These are phyloP conservation scores for Theileria sp. DNA, from an alignment of 169 alveolate genomes.

Conservation along the genomic window DNA sequence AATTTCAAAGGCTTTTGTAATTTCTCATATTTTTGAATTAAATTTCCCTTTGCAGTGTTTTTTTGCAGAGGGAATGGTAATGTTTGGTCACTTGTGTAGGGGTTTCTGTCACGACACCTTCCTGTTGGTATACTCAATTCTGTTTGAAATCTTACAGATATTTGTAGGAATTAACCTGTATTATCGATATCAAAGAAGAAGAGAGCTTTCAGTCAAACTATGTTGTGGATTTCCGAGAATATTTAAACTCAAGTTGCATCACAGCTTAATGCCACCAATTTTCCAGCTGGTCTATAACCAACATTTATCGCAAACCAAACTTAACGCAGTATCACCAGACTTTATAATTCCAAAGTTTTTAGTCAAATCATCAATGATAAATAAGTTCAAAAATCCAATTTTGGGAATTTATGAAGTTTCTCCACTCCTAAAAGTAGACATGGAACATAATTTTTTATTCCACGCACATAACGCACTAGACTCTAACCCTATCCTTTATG, in stretches of 20 bases:
- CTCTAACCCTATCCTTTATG: background rate
- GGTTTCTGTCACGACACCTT: conserved; percentile 7
- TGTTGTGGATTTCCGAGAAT: conserved; percentile 1
- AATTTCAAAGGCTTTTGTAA: background rate
- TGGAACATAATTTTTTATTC: conserved; percentile 11
- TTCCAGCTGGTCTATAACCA: conserved; percentile 8
- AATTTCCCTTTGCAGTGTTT: conserved; percentile 12
- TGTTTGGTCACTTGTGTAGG: conserved; percentile 12
- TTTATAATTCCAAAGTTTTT: background rate
- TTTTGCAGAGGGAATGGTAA: conserved; percentile 17
- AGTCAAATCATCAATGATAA: background rate
- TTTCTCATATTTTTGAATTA: conserved; percentile 5
- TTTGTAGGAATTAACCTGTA: conserved; percentile 5
- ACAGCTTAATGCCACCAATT: conserved; percentile 13
- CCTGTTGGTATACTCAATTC: conserved; percentile 2
- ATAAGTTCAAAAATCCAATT: conserved; percentile 8
- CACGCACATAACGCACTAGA: conserved; percentile 1
- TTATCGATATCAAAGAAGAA: background rate
- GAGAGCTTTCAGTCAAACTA: background rate
- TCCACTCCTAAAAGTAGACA: background rate
- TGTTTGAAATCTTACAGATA: conserved; percentile 11
- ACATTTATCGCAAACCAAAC: background rate
- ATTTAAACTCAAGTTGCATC: conserved; percentile 2
- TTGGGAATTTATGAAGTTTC: conserved; percentile 3
- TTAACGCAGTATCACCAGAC: background rate